Base-by-base conservation (phyloP, 176 grass and related monocot genomes). In the Puccinellia tenuiflora region DNA sequence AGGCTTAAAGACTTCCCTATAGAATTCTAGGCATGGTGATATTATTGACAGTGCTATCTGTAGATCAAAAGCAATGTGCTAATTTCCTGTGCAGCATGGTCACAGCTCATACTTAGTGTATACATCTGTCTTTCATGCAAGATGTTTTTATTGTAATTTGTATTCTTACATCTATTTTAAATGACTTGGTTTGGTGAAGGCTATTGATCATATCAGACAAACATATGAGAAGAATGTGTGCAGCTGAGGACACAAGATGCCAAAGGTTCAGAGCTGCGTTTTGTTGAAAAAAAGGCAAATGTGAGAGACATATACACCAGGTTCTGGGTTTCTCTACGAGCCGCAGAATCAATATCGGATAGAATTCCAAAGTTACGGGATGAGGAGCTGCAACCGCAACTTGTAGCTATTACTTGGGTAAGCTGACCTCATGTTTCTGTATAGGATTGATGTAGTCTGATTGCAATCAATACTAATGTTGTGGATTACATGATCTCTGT, bases 371-470 rank as follows among this genome's bases (percentile, higher is more conserved):
- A 90, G 46, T 82, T 98, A 68, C 84, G 86, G 55, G 95, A 98
- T 20, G 95, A 98, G 79, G 95, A 98, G 78, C 86, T 98, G 66
- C 90, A 91, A 47, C 95, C 95, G 0, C 95, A 98, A 62, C 84
- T 98, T 62, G 61, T 95, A 98, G 90, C 82, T 98, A 38, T 82
- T 98, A 56, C 90, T 38, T 90, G n/a, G 95, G 95, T 98, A 91
- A 94, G 90, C 54, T 65, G 10, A 72, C 15, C 18, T 69, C 4
- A n/a, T n/a, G n/a, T n/a, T n/a, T n/a, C n/a, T n/a, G n/a, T n/a
- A n/a, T n/a, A n/a, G n/a, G n/a, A n/a, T n/a, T n/a, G n/a, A n/a
- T n/a, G n/a, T n/a, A n/a, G n/a, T n/a, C n/a, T n/a, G n/a, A n/a
- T n/a, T n/a, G n/a, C n/a, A n/a, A n/a, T n/a, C n/a, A n/a, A n/a